These are phyloP conservation scores for Emergomyces africanus DNA, from an alignment of 2,329 filamentous ascomycete genomes.

Conservation along the genomic window DNA sequence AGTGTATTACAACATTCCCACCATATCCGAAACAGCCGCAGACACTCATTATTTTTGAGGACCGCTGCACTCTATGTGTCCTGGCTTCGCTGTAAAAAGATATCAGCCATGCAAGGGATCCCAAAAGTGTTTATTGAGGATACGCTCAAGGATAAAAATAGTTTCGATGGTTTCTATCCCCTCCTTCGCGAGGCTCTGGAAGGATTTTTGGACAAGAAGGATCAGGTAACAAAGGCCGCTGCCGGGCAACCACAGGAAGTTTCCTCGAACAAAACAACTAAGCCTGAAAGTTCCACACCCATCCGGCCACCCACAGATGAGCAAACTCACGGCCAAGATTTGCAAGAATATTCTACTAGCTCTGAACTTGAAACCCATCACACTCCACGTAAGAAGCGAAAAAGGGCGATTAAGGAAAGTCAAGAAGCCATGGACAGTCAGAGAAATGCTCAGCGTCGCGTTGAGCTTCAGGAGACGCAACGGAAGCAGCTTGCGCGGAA, in stretches of 20 bases:
- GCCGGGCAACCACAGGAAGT: slow-evolving; percentile 1
- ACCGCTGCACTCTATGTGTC: slow-evolving; percentile 20
- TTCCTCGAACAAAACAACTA: background rate
- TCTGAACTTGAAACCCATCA: slow-evolving; percentile 16
- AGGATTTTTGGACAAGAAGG: slow-evolving; percentile 9
- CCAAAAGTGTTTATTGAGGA: slow-evolving; percentile 11
- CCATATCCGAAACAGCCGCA: background rate
- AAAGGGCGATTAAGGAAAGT: slow-evolving; percentile 36
- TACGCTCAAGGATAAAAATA: slow-evolving; percentile 14
- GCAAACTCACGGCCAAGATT: slow-evolving; percentile 1
- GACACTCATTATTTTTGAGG: slow-evolving; percentile 11
- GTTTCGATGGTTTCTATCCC: slow-evolving; percentile 20
- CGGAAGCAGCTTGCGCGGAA: slow-evolving; percentile 21
- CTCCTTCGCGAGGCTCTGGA: slow-evolving; percentile 17
- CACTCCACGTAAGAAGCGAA: slow-evolving; percentile 36
- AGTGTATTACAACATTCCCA: background rate
- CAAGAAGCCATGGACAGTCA: slow-evolving; percentile 41
- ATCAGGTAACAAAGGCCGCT: slow-evolving; percentile 1
- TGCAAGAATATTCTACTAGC: slow-evolving; percentile 8
- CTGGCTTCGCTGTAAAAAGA: slow-evolving; percentile 18
- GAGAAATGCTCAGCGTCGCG: slow-evolving; percentile 41
- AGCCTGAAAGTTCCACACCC: background rate
- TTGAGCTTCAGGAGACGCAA: slow-evolving; percentile 43
- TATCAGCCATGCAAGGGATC: slow-evolving; percentile 13
- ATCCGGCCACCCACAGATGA: slow-evolving; percentile 3